Evolutionary conservation across 2,329 filamentous ascomycete genomes (phyloP).

Genomic region (Thielaviopsis euricoi): DNA sequence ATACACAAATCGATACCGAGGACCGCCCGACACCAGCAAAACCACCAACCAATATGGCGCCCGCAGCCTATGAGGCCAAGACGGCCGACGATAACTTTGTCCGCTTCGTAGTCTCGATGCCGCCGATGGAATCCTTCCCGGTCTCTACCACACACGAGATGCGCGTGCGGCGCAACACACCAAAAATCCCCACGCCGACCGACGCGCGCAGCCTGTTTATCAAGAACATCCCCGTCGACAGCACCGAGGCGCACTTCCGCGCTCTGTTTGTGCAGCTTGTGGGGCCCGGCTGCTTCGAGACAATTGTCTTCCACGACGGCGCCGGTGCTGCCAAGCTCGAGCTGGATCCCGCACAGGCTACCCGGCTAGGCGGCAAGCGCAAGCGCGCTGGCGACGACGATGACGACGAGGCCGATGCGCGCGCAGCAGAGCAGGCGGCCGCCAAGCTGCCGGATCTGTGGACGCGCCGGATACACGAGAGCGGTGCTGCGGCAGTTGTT

Average conservation of each 20-base stretch:
- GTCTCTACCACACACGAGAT: constrained; percentile 54
- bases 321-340: constrained; percentile 24
- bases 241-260: constrained; percentile 61
- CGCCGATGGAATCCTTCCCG: constrained; percentile 44
- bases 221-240: constrained; percentile 77
- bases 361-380: constrained; percentile 28
- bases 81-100: constrained; percentile 41
- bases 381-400: constrained; percentile 21
- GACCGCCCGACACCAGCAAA: too few relatives aligned
- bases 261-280: constrained; percentile 59
- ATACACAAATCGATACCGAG: too few relatives aligned
- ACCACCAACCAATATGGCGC: constrained; percentile 6
- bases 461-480: constrained; percentile 52
- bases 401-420: constrained; percentile 41
- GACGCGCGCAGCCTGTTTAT: constrained; percentile 72
- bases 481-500: constrained; percentile 65
- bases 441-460: constrained; percentile 54
- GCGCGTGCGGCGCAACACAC: constrained; percentile 70
- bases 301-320: constrained; percentile 55
- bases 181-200: constrained; percentile 56
- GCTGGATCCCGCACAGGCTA: constrained; percentile 21
- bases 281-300: constrained; percentile 62
- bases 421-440: constrained; percentile 37
- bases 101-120: constrained; percentile 51
- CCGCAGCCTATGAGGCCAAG: constrained; percentile 4